Conservation (phyloP, 768 basidiomycete genomes). For the Leccinellum rugosiceps region DNA sequence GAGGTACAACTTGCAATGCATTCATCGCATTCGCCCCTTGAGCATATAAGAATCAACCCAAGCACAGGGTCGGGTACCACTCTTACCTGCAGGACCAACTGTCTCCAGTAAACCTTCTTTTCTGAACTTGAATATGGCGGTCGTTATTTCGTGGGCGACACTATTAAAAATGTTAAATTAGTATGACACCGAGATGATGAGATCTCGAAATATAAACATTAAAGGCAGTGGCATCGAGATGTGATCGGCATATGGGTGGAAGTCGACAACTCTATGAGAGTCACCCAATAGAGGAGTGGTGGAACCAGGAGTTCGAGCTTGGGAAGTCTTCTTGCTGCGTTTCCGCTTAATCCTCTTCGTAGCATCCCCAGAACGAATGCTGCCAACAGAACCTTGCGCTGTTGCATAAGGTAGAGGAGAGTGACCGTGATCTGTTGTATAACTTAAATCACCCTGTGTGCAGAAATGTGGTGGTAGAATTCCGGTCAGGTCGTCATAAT, state of each 20-base stretch:
- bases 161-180: conserved; percentile 33
- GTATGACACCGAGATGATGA: not conserved
- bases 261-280: conserved; percentile 55
- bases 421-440: conserved; percentile 33
- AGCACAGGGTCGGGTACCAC: not conserved
- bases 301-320: conserved; percentile 26
- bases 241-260: conserved; percentile 53
- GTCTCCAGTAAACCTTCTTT: conserved; percentile 82
- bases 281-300: conserved; percentile 63
- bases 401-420: conserved; percentile 42
- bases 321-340: conserved; percentile 55
- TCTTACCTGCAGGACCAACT: conserved; percentile 80
- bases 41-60: not conserved
- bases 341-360: conserved; percentile 70
- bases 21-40: conserved; percentile 77
- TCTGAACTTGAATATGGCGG: conserved; percentile 68
- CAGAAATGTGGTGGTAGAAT: conserved; percentile 63
- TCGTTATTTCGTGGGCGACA: conserved; percentile 77
- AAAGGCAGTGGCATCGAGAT: conserved; percentile 79
- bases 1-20: conserved; percentile 44
- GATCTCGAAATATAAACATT: conserved; percentile 44
- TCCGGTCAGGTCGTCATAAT: conserved; percentile 62
- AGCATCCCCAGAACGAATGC: conserved; percentile 39
- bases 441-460: conserved; percentile 44
- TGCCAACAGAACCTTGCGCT: conserved; percentile 32